Evolutionary conservation across 148 eudicot genomes (phyloP).

Genomic region (Rhododendron henanense): DNA sequence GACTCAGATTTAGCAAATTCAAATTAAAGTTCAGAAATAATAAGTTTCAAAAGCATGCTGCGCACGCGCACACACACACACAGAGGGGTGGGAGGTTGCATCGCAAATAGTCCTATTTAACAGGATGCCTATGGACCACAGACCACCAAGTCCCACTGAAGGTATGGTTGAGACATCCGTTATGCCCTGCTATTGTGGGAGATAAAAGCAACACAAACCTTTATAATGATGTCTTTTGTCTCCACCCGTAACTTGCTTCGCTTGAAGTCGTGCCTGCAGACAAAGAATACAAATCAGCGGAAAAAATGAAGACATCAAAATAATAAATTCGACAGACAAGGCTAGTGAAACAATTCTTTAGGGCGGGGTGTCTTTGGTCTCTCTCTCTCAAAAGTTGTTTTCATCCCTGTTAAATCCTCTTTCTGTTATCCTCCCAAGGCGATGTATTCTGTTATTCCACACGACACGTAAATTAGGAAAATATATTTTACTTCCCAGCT

Average conservation of each 20-base stretch:
- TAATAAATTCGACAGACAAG: not conserved
- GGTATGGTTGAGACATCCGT: not conserved
- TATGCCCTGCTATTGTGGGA: not conserved
- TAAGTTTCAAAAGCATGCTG: not conserved
- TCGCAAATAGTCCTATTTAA: not conserved
- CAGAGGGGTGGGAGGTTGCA: not conserved
- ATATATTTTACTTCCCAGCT: not conserved
- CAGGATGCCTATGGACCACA: not conserved
- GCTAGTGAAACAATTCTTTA: not conserved
- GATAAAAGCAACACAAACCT: conserved; percentile 36
- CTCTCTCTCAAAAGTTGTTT: not conserved
- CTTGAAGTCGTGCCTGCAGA: conserved; percentile 88
- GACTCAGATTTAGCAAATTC: not conserved
- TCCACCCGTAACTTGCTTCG: conserved; percentile 62
- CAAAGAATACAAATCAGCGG: not conserved
- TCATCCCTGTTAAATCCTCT: not conserved
- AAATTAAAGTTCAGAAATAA: not conserved
- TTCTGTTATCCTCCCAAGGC: not conserved
- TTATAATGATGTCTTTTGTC: conserved; percentile 83
- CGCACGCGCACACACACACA: not conserved
- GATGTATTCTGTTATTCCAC: not conserved
- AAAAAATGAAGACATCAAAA: not conserved
- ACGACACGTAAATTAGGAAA: not conserved
- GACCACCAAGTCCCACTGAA: not conserved
- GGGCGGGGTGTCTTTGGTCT: not conserved